phyloP scores from a whole-genome alignment of 1,284 basidiomycete species.

The Coriolopsis trogii region DNA sequence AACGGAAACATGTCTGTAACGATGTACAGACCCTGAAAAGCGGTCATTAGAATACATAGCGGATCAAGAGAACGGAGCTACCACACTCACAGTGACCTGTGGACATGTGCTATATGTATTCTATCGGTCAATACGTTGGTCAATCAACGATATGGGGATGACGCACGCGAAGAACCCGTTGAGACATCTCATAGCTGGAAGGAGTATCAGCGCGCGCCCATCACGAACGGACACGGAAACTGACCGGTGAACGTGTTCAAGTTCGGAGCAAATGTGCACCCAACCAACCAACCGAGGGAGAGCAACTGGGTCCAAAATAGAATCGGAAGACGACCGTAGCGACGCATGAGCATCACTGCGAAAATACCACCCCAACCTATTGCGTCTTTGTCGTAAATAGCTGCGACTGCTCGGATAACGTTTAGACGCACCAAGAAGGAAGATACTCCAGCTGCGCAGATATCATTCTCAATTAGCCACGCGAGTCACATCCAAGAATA shows the following conservation, averaged over 20 bases:
- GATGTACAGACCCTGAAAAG: slow-evolving; percentile 58
- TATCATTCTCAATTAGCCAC: slow-evolving; percentile 1
- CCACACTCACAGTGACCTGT: slow-evolving; percentile 62
- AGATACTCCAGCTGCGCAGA: slow-evolving; percentile 64
- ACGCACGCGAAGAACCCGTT: slow-evolving; percentile 68
- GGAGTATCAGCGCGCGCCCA: neutral
- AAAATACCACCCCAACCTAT: slow-evolving; percentile 64
- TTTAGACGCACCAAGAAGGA: slow-evolving; percentile 50
- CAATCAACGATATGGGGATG: neutral
- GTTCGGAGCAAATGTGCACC: slow-evolving; percentile 56
- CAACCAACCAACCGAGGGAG: slow-evolving; percentile 51
- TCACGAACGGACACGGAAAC: slow-evolving; percentile 9
- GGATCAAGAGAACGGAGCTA: too few relatives aligned
- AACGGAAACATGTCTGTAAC: slow-evolving; percentile 76
- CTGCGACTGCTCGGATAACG: neutral
- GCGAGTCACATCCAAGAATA: neutral
- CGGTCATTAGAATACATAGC: too few relatives aligned
- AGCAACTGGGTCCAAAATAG: slow-evolving; percentile 68
- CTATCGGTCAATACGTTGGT: slow-evolving; percentile 1
- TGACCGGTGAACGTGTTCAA: slow-evolving; percentile 55
- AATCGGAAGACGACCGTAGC: slow-evolving; percentile 61
- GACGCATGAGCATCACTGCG: slow-evolving; percentile 60
- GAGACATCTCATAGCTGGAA: slow-evolving; percentile 67
- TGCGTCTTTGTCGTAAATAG: neutral
- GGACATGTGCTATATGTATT: slow-evolving; percentile 53